These are phyloP conservation scores for Arachis stenosperma DNA, from an alignment of 306 rosid species.

Conservation along the genomic window DNA sequence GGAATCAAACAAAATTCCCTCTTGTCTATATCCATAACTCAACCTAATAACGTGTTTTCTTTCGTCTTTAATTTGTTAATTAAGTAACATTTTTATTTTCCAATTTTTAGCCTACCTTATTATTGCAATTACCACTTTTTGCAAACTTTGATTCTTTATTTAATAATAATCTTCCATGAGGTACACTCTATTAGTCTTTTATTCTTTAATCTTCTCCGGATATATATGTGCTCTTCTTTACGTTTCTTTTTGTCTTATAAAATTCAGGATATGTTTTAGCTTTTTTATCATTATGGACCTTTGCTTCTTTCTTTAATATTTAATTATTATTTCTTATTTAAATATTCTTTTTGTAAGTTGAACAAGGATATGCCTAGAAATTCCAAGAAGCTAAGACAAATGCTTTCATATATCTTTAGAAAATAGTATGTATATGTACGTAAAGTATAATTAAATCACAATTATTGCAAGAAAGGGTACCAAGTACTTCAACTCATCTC, in stretches of 20 bases:
- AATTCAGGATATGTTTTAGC: slow-evolving; percentile 23
- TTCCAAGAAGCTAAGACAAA: neutral
- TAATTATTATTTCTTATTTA: neutral
- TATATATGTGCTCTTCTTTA: neutral
- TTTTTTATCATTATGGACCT: neutral
- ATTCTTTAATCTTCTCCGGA: neutral
- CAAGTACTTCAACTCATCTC: neutral
- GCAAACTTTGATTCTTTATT: neutral
- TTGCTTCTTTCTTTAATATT: neutral
- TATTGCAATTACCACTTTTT: slow-evolving; percentile 3
- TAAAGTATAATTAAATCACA: neutral
- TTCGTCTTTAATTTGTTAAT: slow-evolving; percentile 8
- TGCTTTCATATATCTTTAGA: neutral
- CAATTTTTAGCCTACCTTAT: neutral
- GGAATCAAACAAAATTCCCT: slow-evolving; percentile 31
- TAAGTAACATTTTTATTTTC: slow-evolving; percentile 21
- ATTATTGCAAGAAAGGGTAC: neutral
- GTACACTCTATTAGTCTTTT: neutral
- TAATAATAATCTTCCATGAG: neutral
- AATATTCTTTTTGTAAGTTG: neutral
- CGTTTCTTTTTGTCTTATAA: slow-evolving; percentile 31
- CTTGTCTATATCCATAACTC: slow-evolving; percentile 31
- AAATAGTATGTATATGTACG: neutral
- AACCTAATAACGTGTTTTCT: slow-evolving; percentile 14
- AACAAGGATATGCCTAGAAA: neutral